Base-by-base conservation (phyloP, 2,329 filamentous ascomycete genomes). In the Tolypocladium pustulatum region DNA sequence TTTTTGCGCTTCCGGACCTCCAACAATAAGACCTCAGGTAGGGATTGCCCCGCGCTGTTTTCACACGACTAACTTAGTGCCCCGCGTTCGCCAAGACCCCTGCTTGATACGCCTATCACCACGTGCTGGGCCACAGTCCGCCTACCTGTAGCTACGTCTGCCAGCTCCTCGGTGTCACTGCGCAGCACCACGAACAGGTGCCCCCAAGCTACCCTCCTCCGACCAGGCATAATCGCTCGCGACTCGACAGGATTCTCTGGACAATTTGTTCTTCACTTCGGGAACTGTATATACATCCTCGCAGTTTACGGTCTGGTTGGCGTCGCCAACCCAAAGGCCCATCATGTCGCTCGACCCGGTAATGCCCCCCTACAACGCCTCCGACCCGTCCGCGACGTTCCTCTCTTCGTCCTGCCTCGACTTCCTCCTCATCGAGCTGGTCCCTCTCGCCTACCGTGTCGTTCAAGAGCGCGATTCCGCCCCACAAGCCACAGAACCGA, bases 361-460 rank as follows among this genome's bases (percentile, higher is more conserved):
- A 53, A 78, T 85, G 67, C 86, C 86, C 2, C 84, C 85, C 17
- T 87, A 84, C 77, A 88, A 87, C 73, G 78, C 85, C 65, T 82
- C 81, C 64, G 91, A 96, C 74, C 88, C 90, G 41, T 80, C 80
- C 60, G 88, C 89, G 60, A 84, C 85, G 61, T 89, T 92, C 75
- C 81, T 97, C 66, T 88, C 84, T 76, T 85, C 88, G 59, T 94
- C 93, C 54, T 91, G 89, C 71, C 85, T 99, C 67, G 94, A 99
- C 74, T 88, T 99, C 66, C 84, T 99, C 59, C 84, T 99, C 66
- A 97, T 97, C 71, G 94, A 99, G 77, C 84, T 99, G 58, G 94
- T 99, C 20, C 94, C 94, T 43, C 88, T 97, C 79, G 90, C 93
- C 6, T 91, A 95, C 73, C 86, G 94, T 64, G 81, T 97, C 62